These are phyloP conservation scores for Plectranthus barbatus DNA, from an alignment of 257 asterid genomes.

Conservation along the genomic window DNA sequence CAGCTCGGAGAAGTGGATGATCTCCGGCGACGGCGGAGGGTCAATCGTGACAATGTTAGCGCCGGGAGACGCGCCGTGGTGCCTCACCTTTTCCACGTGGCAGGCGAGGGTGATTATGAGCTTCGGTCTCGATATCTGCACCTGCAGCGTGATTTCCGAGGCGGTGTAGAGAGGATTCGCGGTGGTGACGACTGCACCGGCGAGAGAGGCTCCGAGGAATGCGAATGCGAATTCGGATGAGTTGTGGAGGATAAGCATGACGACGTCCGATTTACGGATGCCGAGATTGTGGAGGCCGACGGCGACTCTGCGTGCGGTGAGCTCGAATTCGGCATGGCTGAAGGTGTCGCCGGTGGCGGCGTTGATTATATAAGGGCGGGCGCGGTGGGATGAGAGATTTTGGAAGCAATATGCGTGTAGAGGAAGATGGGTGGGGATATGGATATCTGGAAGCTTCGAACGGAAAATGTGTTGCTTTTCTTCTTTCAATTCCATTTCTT, in stretches of 20 bases:
- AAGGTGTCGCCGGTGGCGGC: constrained; percentile 25
- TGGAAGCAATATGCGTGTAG: constrained; percentile 39
- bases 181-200: constrained; percentile 42
- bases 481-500: constrained; percentile 17
- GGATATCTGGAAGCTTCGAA: constrained; percentile 40
- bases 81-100: constrained; percentile 26
- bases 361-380: constrained; percentile 37
- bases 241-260: constrained; percentile 53
- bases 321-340: constrained; percentile 38
- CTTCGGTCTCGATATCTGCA: constrained; percentile 23
- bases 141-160: constrained; percentile 33
- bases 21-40: constrained; percentile 15
- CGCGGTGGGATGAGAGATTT: constrained; percentile 27
- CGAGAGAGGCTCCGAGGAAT: constrained; percentile 36
- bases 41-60: constrained; percentile 30
- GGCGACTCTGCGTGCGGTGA: constrained; percentile 38
- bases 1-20: constrained; percentile 24
- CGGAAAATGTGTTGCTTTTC: constrained; percentile 34
- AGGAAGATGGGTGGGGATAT: constrained; percentile 45
- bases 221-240: constrained; percentile 43
- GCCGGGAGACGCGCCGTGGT: neutral
- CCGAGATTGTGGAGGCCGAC: constrained; percentile 36
- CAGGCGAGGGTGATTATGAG: constrained; percentile 44
- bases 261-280: constrained; percentile 32
- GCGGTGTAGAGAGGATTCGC: constrained; percentile 42